Evolutionary conservation across 805 yeast genomes (phyloP).

Genomic region (Candida quercuum): DNA sequence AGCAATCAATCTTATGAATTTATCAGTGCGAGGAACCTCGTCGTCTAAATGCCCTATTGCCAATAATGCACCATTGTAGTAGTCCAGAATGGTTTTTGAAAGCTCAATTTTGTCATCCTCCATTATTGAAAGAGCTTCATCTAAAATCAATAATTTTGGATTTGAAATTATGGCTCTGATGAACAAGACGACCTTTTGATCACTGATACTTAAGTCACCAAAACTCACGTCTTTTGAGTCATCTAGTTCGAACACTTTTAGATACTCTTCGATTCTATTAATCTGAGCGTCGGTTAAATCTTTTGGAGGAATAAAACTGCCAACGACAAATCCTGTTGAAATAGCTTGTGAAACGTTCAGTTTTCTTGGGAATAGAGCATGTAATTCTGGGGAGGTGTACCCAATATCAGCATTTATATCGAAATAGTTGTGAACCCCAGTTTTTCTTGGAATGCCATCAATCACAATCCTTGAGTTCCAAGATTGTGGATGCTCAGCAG

Average conservation of each 20-base stretch:
- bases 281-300: conserved; percentile 32
- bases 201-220: conserved; percentile 52
- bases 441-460: conserved; percentile 60
- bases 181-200: conserved; percentile 75
- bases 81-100: conserved; percentile 46
- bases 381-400: conserved; percentile 87
- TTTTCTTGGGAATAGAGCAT: conserved; percentile 68
- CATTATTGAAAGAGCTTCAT: conserved; percentile 93
- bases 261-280: conserved; percentile 37
- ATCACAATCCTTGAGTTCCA: conserved; percentile 71
- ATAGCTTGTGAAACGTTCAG: conserved; percentile 53
- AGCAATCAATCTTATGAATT: conserved; percentile 26
- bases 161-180: conserved; percentile 71
- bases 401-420: conserved; percentile 79
- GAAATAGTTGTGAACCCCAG: conserved; percentile 74
- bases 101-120: conserved; percentile 52
- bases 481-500: conserved; percentile 96
- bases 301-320: conserved; percentile 51
- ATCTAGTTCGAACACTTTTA: conserved; percentile 41
- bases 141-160: conserved; percentile 77
- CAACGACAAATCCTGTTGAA: conserved; percentile 70
- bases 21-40: conserved; percentile 74
- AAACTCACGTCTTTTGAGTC: conserved; percentile 37
- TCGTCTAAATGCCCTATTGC: conserved; percentile 74
- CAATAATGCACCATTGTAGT: conserved; percentile 66